phyloP scores from a whole-genome alignment of 1,139 yeast genomes.

The Yamadazyma buinensis region DNA sequence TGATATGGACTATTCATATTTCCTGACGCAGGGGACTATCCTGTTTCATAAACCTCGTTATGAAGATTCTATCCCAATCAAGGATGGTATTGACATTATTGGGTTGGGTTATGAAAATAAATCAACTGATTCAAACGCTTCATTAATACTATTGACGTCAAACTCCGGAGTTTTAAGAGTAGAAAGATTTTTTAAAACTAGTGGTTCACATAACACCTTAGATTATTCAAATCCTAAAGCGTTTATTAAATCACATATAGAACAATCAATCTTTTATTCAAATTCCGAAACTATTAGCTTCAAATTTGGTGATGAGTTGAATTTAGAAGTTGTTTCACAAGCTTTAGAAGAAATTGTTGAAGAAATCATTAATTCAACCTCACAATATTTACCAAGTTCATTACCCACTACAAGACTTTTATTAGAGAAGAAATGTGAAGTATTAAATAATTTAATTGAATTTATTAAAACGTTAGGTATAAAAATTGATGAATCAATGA shows the following conservation, averaged over 20 bases:
- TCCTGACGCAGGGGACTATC: constrained; percentile 22
- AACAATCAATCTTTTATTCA: constrained; percentile 72
- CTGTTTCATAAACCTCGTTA: constrained; percentile 57
- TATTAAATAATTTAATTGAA: constrained; percentile 38
- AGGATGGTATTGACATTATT: constrained; percentile 48
- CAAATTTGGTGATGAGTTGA: constrained; percentile 34
- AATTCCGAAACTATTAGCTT: constrained; percentile 54
- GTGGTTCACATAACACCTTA: constrained; percentile 9
- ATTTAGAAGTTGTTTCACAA: constrained; percentile 35
- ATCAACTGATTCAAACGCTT: constrained; percentile 25
- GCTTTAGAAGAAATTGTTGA: constrained; percentile 49
- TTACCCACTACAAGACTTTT: constrained; percentile 26
- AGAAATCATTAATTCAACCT: constrained; percentile 52
- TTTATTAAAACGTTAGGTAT: constrained; percentile 41
- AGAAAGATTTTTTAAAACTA: constrained; percentile 39
- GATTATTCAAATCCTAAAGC: constrained; percentile 24
- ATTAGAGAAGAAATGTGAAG: constrained; percentile 21
- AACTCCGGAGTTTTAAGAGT: constrained; percentile 63
- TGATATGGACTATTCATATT: constrained; percentile 50
- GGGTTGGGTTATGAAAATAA: constrained; percentile 59
- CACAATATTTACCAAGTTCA: constrained; percentile 30
- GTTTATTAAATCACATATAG: constrained; percentile 65
- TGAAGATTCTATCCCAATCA: constrained; percentile 72
- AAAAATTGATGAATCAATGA: constrained; percentile 24
- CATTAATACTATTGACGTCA: constrained; percentile 49